Percentiles rank a stretch among this genome's conserved stretches.
Conservation (phyloP, 2,329 filamentous ascomycete genomes). For the Ophiostoma pallidulum region DNA sequence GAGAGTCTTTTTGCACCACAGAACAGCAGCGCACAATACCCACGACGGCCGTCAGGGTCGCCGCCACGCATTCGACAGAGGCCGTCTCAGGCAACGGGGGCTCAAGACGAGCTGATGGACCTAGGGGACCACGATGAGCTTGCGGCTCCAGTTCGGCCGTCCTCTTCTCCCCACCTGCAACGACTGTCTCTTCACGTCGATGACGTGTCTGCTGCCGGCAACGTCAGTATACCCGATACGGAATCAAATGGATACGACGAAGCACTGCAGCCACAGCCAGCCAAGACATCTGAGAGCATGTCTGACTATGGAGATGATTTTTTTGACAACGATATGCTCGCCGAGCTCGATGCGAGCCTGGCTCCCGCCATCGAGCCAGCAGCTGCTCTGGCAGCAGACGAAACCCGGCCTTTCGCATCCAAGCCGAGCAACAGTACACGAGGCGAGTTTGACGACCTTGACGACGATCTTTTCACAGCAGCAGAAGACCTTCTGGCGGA, state of each 20-base stretch:
- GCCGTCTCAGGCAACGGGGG: conserved; percentile 1
- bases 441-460: conserved; percentile 51
- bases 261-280: background rate
- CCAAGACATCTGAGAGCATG: conserved; percentile 12
- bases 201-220: conserved; percentile 20
- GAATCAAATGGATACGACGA: background rate
- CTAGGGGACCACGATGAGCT: background rate
- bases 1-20: background rate
- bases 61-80: conserved; percentile 25
- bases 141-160: background rate
- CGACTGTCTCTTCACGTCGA: conserved; percentile 4
- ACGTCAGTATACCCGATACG: conserved; percentile 5
- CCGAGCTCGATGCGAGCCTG: conserved; percentile 42
- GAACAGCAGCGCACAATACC: background rate
- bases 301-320: conserved; percentile 48
- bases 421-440: conserved; percentile 12
- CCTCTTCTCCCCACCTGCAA: no score
- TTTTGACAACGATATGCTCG: conserved; percentile 48
- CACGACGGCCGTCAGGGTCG: background rate
- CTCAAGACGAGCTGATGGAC: background rate
- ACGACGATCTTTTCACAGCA: conserved; percentile 48
- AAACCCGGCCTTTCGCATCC: background rate
- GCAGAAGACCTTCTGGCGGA: conserved; percentile 34
- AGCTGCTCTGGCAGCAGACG: background rate
- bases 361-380: background rate